phyloP scores from a whole-genome alignment of 2,329 filamentous ascomycete genomes.

The Thyridium curvatum region DNA sequence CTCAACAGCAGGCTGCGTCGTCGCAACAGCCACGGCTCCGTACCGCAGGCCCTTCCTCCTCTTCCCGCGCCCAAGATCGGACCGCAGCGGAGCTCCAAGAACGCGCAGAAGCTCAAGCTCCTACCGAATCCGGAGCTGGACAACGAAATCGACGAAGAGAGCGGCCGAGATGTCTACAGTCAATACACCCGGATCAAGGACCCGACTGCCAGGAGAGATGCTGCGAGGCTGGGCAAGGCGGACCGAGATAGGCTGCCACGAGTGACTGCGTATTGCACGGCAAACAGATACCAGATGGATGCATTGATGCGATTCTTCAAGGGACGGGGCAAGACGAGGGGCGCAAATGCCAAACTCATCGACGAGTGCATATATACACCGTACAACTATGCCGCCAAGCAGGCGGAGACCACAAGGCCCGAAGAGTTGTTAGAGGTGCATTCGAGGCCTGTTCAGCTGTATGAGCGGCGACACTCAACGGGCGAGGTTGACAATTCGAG shows the following conservation, averaged over 20 bases:
- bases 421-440: constrained; percentile 19
- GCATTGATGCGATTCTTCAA: constrained; percentile 87
- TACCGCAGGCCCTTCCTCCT: constrained; percentile 19
- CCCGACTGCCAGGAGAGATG: constrained; percentile 84
- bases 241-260: constrained; percentile 81
- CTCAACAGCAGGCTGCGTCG: constrained; percentile 84
- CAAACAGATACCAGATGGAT: constrained; percentile 86
- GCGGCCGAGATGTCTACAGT: constrained; percentile 90
- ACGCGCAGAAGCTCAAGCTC: constrained; percentile 95
- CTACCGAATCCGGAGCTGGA: constrained; percentile 82
- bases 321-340: constrained; percentile 68
- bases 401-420: constrained; percentile 17
- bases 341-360: constrained; percentile 83
- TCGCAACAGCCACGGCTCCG: constrained; percentile 69
- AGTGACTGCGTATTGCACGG: constrained; percentile 95
- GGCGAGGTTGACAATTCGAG: constrained; percentile 59
- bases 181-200: constrained; percentile 98
- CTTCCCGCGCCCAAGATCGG: constrained; percentile 65
- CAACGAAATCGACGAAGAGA: constrained; percentile 80
- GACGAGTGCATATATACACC: constrained; percentile 98
- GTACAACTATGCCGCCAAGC: constrained; percentile 64
- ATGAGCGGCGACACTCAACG: constrained; percentile 69
- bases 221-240: constrained; percentile 85
- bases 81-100: constrained; percentile 91
- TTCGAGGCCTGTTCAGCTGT: constrained; percentile 26